These are phyloP conservation scores for Mucor racemosus DNA, from an alignment of 371 early-diverging fungal species.

Conservation along the genomic window DNA sequence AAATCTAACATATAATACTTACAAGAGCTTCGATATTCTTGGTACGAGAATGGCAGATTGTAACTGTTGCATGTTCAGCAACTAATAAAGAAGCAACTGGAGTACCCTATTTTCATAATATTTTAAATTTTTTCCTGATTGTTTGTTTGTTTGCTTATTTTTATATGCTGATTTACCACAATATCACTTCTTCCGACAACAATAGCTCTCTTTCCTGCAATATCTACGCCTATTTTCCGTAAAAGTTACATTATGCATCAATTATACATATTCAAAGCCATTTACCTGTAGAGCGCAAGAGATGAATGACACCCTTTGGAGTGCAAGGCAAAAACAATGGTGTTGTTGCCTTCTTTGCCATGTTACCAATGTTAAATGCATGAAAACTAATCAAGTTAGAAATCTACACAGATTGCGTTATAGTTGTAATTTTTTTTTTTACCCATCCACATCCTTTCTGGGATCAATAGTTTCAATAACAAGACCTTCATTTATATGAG, in stretches of 20 bases:
- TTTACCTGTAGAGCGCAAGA: slow-evolving; percentile 64
- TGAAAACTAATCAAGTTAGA: slow-evolving; percentile 66
- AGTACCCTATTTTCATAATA: slow-evolving; percentile 52
- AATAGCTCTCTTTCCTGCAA: slow-evolving; percentile 62
- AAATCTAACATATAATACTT: slow-evolving; percentile 15
- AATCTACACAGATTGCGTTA: too few relatives aligned
- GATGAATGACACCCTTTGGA: slow-evolving; percentile 86
- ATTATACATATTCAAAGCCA: neutral
- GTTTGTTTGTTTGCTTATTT: too few relatives aligned
- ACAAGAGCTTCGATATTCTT: slow-evolving; percentile 71
- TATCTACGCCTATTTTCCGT: neutral
- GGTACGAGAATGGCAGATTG: slow-evolving; percentile 89
- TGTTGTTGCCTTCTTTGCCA: slow-evolving; percentile 75
- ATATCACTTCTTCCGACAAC: slow-evolving; percentile 94
- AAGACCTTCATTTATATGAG: slow-evolving; percentile 71
- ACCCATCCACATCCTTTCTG: slow-evolving; percentile 95
- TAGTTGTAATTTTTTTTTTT: slow-evolving; percentile 3
- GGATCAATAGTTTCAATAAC: slow-evolving; percentile 83
- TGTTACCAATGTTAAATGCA: slow-evolving; percentile 85
- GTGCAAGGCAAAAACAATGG: slow-evolving; percentile 93
- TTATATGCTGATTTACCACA: slow-evolving; percentile 46
- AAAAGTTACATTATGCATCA: neutral
- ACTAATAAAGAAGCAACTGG: slow-evolving; percentile 84
- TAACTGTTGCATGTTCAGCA: slow-evolving; percentile 84
- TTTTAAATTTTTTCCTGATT: too few relatives aligned